Conservation (phyloP, 1,139 yeast species). For the Blastobotrys raffinosifermentans region DNA sequence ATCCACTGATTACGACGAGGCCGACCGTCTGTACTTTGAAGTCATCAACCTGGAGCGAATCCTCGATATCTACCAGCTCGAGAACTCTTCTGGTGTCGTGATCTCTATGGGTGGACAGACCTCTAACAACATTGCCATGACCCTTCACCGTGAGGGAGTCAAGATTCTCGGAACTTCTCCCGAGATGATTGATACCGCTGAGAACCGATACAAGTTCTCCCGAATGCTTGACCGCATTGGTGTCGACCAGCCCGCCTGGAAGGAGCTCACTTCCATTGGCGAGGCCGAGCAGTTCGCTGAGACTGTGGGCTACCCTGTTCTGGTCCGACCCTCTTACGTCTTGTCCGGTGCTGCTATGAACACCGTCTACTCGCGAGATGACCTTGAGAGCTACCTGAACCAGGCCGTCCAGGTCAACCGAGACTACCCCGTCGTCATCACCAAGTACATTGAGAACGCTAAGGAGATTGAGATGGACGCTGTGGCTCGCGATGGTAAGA, state of each 20-base stretch:
- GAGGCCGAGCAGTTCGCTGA: slow-evolving; percentile 95
- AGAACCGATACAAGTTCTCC: slow-evolving; percentile 95
- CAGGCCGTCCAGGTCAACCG: slow-evolving; percentile 98
- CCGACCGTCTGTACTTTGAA: slow-evolving; percentile 94
- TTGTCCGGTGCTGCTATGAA: slow-evolving; percentile 99
- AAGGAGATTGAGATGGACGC: slow-evolving; percentile 99
- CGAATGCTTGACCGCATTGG: slow-evolving; percentile 96
- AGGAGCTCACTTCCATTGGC: slow-evolving; percentile 86
- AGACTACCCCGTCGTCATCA: slow-evolving; percentile 95
- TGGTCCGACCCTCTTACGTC: slow-evolving; percentile 96
- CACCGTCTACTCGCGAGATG: slow-evolving; percentile 86
- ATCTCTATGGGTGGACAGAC: slow-evolving; percentile 99
- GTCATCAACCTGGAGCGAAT: slow-evolving; percentile 93
- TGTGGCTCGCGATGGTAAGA: slow-evolving; percentile 90
- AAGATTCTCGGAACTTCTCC: slow-evolving; percentile 97
- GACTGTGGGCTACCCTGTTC: slow-evolving; percentile 87
- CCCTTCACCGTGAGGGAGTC: slow-evolving; percentile 89
- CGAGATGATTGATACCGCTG: slow-evolving; percentile 97
- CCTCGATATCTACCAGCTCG: slow-evolving; percentile 90
- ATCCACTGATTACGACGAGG: slow-evolving; percentile 97
- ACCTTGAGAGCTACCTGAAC: slow-evolving; percentile 77
- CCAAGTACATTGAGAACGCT: slow-evolving; percentile 95
- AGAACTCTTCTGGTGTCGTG: slow-evolving; percentile 86
- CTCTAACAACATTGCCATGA: slow-evolving; percentile 91
- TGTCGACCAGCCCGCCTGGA: slow-evolving; percentile 99